These are phyloP conservation scores for Zangia roseola DNA, from an alignment of 768 basidiomycete genomes.

Conservation along the genomic window DNA sequence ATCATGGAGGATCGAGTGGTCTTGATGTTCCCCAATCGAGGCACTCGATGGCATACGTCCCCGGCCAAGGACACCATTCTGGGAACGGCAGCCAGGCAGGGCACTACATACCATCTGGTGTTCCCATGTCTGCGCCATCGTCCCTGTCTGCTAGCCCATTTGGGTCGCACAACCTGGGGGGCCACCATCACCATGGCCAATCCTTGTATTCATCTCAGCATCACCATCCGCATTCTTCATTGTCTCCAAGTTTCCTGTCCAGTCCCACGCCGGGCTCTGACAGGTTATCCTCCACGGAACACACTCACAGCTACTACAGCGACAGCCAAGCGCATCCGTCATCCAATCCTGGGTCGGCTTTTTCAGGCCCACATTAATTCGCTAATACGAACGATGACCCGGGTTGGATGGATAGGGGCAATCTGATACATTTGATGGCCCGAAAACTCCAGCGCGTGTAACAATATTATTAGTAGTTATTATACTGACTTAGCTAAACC, in stretches of 20 bases:
- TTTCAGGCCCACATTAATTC: constrained; percentile 29
- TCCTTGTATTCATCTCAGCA: constrained; percentile 33
- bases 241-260: constrained; percentile 30
- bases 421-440: constrained; percentile 17
- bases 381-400: constrained; percentile 1
- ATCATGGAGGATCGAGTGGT: constrained; percentile 20
- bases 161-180: constrained; percentile 26
- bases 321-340: constrained; percentile 29
- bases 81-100: constrained; percentile 30
- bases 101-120: constrained; percentile 34
- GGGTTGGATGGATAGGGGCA: constrained; percentile 18
- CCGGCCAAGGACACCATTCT: constrained; percentile 44
- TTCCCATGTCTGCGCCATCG: constrained; percentile 54
- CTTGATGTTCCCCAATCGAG: constrained; percentile 34
- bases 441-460: constrained; percentile 28
- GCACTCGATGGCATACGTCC: constrained; percentile 38
- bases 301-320: constrained; percentile 30
- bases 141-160: constrained; percentile 43
- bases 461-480: constrained; percentile 35
- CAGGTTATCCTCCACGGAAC: constrained; percentile 27
- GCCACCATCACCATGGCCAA: constrained; percentile 28
- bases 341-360: constrained; percentile 28
- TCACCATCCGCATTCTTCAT: constrained; percentile 27
- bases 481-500: constrained; percentile 32
- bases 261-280: constrained; percentile 32